Percentiles rank a stretch among this genome's conserved stretches.
Evolutionary conservation across 2,329 filamentous ascomycete genomes (phyloP).

Genomic region (Stylonectria norvegica): DNA sequence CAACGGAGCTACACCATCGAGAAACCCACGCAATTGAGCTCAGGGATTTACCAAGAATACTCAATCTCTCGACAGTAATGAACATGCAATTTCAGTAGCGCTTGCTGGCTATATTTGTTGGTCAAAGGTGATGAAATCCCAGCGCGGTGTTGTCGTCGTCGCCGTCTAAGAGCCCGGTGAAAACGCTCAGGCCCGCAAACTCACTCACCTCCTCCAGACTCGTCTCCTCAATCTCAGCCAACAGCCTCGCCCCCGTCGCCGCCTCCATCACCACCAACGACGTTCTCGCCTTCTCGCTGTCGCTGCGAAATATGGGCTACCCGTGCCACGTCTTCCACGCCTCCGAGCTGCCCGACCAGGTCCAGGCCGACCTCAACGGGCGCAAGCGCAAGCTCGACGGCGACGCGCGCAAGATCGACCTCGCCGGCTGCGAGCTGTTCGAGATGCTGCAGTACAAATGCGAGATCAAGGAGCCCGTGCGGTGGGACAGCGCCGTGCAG

Average conservation of each 20-base stretch:
- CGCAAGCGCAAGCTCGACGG: slow-evolving; percentile 50
- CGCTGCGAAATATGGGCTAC: slow-evolving; percentile 52
- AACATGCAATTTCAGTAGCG: too few species aligned
- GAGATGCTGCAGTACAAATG: slow-evolving; percentile 61
- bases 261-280: slow-evolving; percentile 36
- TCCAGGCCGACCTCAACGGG: slow-evolving; percentile 48
- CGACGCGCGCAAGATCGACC: slow-evolving; percentile 42
- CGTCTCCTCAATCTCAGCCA: slow-evolving; percentile 54
- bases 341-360: slow-evolving; percentile 45
- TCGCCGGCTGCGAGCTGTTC: slow-evolving; percentile 54
- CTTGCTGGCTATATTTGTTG: too few species aligned
- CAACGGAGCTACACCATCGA: too few species aligned
- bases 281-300: slow-evolving; percentile 1
- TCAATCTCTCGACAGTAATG: too few species aligned
- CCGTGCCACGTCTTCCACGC: slow-evolving; percentile 55
- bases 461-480: slow-evolving; percentile 47
- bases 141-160: too few species aligned
- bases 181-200: slow-evolving; percentile 13
- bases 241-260: slow-evolving; percentile 45
- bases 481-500: slow-evolving; percentile 44
- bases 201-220: slow-evolving; percentile 57
- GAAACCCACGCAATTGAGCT: too few species aligned
- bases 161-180: too few species aligned
- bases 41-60: too few species aligned
- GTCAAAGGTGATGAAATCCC: too few species aligned